Evolutionary conservation across 495 filamentous ascomycete species (phyloP), one percentile per base, ranked within the genome.

Genomic region (Neurospora sp.): DNA sequence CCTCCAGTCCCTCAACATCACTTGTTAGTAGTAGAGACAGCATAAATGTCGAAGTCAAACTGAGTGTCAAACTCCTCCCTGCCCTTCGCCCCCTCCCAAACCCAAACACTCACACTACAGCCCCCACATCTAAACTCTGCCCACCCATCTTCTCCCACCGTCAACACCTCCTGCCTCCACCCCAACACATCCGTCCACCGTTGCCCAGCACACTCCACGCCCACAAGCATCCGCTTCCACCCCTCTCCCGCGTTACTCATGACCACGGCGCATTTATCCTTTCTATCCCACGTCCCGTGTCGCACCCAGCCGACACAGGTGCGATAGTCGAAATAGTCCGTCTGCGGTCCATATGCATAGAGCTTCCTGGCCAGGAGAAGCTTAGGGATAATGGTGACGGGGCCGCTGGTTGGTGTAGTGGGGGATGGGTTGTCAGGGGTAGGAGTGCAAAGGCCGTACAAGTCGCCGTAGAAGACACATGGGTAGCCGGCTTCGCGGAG

Each of bases 281-380:
- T 79, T 31, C 83, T 81, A 72, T 83, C 82, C 74, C 78, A 81
- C 27, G 87, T 90, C 10, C 90, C 90, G 72, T 86, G 86, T 8
- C 91, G 83, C 1, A 90, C 87, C 82, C 89, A 93, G 76, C 91
- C 91, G 72, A 94, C 86, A 78, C 91, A 93, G 41, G 88, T 89
- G 35, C 81, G 76, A 53, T 85, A 83, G 79, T 92, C 87, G 73
- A 91, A 91, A 78, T 92, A 93, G 74, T 93, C 89, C 20, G 84
- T 81, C 74, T 93, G 91, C 39, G 83, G 78, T 12, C 91, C 91
- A 76, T 92, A 91, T 1, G 89, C 86, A 74, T 92, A 93, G 1
- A 91, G 81, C 77, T 90, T 92, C 7, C 91, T 84, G 7, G 88
- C 90, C 31, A 90, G 83, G 18, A 84, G 85, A 12, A 94, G 78